phyloP scores from a whole-genome alignment of 208 protist species.

The Leishmania amazonensis region DNA sequence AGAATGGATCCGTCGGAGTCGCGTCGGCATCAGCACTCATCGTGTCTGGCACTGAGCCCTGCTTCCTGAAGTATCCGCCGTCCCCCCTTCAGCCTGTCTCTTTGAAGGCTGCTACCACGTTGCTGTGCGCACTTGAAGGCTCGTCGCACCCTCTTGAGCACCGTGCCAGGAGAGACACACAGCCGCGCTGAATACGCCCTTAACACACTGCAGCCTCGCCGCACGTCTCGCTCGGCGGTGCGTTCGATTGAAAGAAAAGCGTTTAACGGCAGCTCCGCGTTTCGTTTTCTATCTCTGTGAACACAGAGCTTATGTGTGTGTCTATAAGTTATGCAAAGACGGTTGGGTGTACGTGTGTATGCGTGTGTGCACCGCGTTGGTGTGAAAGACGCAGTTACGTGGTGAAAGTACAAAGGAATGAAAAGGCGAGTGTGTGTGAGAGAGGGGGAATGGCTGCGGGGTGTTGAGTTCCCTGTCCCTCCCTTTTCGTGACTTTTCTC shows the following conservation, averaged over 20 bases:
- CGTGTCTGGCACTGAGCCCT: not conserved
- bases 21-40: conserved; percentile 4
- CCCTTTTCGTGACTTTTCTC: not conserved
- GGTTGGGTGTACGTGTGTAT: conserved; percentile 9
- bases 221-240: not conserved
- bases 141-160: not conserved
- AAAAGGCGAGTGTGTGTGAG: not conserved
- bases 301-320: not conserved
- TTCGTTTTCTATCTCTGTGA: not conserved
- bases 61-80: not conserved
- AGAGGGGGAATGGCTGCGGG: not conserved
- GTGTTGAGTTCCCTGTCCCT: not conserved
- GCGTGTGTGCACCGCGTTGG: conserved; percentile 7
- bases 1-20: conserved; percentile 22
- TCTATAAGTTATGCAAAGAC: not conserved
- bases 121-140: not conserved
- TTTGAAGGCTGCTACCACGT: not conserved
- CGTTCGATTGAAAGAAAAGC: not conserved
- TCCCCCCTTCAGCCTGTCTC: not conserved
- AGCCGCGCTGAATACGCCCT: not conserved
- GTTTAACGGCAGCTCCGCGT: too few species aligned
- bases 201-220: not conserved
- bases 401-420: not conserved
- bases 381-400: not conserved
- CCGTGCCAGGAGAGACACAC: not conserved